Base-by-base conservation (phyloP, 192 early-diverging fungal species). In the Lobosporangium transversale region DNA sequence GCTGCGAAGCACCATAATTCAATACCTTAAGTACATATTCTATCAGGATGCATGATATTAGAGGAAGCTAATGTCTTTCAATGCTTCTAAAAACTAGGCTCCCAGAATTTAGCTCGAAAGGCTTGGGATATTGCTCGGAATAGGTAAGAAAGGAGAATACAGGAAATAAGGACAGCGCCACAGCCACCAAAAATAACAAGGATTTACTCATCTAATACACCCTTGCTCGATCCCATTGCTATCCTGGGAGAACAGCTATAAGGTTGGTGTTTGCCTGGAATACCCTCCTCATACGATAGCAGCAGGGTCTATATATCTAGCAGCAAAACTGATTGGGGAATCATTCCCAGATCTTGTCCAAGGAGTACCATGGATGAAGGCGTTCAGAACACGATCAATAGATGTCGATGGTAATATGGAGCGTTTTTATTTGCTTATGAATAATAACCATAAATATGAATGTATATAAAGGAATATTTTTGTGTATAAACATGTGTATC, bases 241-340 rank as follows among this genome's bases (percentile, higher is more conserved):
- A 20, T 5, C 15, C 27, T 10, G 31, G 32, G 20, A 30, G 40
- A 23, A 10, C 40, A 87, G 85, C 48, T 91, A 89, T 66, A 80
- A 86, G 45, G 86, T 83, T 15, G 76, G 75, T 20, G 63, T 85
- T 18, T 88, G 87, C 53, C 66, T 89, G 9, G 83, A 89, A 68
- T 89, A 87, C 44, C 88, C 88, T n/a, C 81, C 84, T 7, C 87
- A 89, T 51, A 80, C 85, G 2, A 85, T 91, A 40, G 89, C 89
- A 1, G 79, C 85, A 49, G 89, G 83, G 12, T 84, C 82, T n/a
- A 81, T 89, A 17, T 89, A 85, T 59, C 68, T 91, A 20, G 85
- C 88, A 21, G 57, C 79, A 6, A 66, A 79, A 24, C 47, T 88
- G 51, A 67, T 53, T 55, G 74, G 53, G 51, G 80, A 76, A 51